These are phyloP conservation scores for Pascua guehoae DNA, from an alignment of 1,284 basidiomycete genomes.

Conservation along the genomic window DNA sequence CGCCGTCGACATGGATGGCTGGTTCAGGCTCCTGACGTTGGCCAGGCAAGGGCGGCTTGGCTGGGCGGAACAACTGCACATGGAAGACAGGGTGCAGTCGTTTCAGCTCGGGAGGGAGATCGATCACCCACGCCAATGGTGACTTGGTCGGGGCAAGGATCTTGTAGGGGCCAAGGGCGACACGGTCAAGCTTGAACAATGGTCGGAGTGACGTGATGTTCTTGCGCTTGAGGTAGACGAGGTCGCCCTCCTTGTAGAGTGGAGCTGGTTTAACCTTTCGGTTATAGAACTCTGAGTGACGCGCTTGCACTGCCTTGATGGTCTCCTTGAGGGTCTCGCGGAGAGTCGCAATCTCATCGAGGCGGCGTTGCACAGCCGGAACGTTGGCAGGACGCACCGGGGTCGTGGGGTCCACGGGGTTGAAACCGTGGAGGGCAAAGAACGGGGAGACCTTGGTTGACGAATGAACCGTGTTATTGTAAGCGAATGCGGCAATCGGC, in stretches of 20 bases:
- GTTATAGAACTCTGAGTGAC: neutral
- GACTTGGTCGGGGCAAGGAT: constrained; percentile 6
- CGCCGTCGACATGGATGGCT: constrained; percentile 30
- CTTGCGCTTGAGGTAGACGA: constrained; percentile 45
- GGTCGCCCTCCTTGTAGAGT: constrained; percentile 29
- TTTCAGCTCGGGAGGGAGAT: constrained; percentile 37
- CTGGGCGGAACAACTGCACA: constrained; percentile 40
- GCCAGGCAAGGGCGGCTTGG: constrained; percentile 41
- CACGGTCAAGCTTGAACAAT: constrained; percentile 48
- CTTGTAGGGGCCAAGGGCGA: constrained; percentile 48
- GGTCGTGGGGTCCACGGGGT: constrained; percentile 23
- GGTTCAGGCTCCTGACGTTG: constrained; percentile 31
- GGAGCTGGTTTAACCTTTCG: neutral
- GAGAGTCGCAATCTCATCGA: neutral
- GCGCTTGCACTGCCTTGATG: neutral
- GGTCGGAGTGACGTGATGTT: constrained; percentile 50
- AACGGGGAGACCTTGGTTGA: constrained; percentile 51
- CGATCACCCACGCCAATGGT: constrained; percentile 28
- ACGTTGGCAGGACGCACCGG: neutral
- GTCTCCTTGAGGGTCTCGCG: neutral
- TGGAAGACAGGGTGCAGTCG: constrained; percentile 52
- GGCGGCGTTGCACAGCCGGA: neutral
- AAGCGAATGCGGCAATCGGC: constrained; percentile 39
- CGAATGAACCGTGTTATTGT: constrained; percentile 50
- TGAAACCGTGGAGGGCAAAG: constrained; percentile 45